Percentiles rank a stretch among this genome's conserved stretches.
Evolutionary conservation across 768 basidiomycete genomes (phyloP).

Genomic region (Suillus lakei): DNA sequence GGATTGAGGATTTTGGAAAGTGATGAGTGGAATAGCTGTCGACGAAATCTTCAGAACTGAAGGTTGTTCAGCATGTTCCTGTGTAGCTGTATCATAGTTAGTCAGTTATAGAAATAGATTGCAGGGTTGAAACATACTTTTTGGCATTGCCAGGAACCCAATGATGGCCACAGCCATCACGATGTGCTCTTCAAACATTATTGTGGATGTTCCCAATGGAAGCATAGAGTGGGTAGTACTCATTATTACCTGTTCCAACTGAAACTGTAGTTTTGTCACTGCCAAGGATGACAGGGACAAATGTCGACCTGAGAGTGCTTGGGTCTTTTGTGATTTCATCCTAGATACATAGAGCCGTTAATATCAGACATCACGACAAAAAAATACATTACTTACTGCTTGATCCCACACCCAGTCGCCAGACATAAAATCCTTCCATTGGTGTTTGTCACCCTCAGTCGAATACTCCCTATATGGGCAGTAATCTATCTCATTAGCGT

Average conservation of each 20-base stretch:
- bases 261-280: conserved; percentile 35
- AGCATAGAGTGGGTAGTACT: conserved; percentile 32
- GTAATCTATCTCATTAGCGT: neutral
- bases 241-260: conserved; percentile 26
- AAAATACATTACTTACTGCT: neutral
- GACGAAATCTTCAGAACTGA: too few species aligned
- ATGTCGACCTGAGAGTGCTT: conserved; percentile 17
- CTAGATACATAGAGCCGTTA: conserved; percentile 13
- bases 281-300: conserved; percentile 27
- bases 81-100: too few species aligned
- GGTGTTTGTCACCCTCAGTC: neutral
- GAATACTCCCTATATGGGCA: neutral
- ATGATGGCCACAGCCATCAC: conserved; percentile 20
- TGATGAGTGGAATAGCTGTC: too few species aligned
- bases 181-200: conserved; percentile 24
- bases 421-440: neutral
- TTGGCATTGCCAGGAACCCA: conserved; percentile 32
- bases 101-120: neutral
- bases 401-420: neutral
- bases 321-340: conserved; percentile 27
- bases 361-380: neutral
- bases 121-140: conserved; percentile 22
- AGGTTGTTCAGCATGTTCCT: too few species aligned
- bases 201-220: conserved; percentile 27
- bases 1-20: too few species aligned